phyloP scores from a whole-genome alignment of 805 yeast genomes.

The Metschnikowia vanudenii region DNA sequence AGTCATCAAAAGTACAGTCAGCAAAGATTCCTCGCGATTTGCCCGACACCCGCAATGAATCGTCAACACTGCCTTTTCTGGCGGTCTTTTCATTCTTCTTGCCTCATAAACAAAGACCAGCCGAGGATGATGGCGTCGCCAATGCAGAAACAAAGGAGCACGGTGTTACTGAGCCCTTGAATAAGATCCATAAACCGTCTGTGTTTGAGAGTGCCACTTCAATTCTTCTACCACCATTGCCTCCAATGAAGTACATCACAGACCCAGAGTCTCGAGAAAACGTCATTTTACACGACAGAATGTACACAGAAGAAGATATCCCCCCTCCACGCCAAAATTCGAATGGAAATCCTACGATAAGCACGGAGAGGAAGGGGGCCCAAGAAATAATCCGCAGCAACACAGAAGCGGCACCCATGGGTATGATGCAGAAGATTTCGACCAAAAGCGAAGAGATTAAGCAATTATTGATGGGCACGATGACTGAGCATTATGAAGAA shows the following conservation, averaged over 20 bases:
- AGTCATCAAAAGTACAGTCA: background rate
- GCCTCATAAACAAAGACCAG: conserved; percentile 38
- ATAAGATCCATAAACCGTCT: conserved; percentile 63
- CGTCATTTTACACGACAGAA: conserved; percentile 77
- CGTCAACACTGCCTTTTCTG: conserved; percentile 30
- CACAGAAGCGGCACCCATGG: conserved; percentile 8
- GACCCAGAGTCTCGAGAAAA: conserved; percentile 65
- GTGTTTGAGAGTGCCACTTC: conserved; percentile 76
- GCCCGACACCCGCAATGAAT: conserved; percentile 15
- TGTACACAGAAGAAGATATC: conserved; percentile 62
- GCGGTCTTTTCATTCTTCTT: conserved; percentile 39
- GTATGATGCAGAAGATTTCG: conserved; percentile 18
- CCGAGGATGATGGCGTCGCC: conserved; percentile 5
- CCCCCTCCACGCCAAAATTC: conserved; percentile 8
- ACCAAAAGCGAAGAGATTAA: conserved; percentile 19
- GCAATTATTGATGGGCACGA: conserved; percentile 16
- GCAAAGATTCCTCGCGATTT: conserved; percentile 23
- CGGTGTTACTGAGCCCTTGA: conserved; percentile 9
- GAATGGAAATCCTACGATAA: background rate
- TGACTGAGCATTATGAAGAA: conserved; percentile 59
- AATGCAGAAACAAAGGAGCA: conserved; percentile 8
- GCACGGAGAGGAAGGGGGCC: background rate
- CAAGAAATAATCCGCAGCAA: background rate
- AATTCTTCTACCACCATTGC: conserved; percentile 77
- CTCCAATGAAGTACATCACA: conserved; percentile 61